Base-by-base conservation (phyloP, 441 rosid genomes). In the Gossypium davidsonii region DNA sequence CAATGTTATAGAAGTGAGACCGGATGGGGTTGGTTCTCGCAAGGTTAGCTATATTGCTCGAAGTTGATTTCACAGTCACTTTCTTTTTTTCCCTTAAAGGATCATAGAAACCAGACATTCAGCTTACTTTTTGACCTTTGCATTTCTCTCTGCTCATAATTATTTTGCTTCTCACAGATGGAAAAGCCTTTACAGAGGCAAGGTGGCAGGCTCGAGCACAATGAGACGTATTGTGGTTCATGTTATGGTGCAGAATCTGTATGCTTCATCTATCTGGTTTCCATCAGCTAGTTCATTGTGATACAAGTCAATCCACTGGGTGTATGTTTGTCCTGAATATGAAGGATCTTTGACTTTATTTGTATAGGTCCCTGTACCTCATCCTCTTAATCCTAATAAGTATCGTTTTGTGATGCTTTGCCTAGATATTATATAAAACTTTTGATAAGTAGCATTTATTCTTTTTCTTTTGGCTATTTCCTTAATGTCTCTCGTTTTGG, bases 121-220 rank as follows among this genome's bases (percentile, higher is more conserved):
- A 61, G 23, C 60, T 5, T 28, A 20, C 9, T 49, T 48, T 39
- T 57, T 25, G 26, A 4, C 8, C 71, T 63, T 18, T 26, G 2
- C 46, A n/a, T 62, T 34, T 70, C n/a, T 10, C 8, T 67, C 61
- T 70, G 8, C 55, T 74, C 21, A 26, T 51, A 55, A 56, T 51
- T 74, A 21, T 75, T 71, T 26, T 73, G 68, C 39, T 79, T 83
- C 67, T 56, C 60, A 73, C 86, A 91, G 98, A 88, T 92, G 80
- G 99, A 95, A 52, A 92, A 88, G 26, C 96, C 99, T 62, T 80
- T 92, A 74, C 98, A 95, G 83, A 88, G 82, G 81, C 99, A 95
- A 83, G 98, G 97, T 79, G 97, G 97, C 57, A 86, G 98, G 89
- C 89, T 95, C 66, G 97, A 85, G 85, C 98, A 91, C 80, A 95